Conservation (phyloP, 805 yeast species). For the Naumovozyma baii region DNA sequence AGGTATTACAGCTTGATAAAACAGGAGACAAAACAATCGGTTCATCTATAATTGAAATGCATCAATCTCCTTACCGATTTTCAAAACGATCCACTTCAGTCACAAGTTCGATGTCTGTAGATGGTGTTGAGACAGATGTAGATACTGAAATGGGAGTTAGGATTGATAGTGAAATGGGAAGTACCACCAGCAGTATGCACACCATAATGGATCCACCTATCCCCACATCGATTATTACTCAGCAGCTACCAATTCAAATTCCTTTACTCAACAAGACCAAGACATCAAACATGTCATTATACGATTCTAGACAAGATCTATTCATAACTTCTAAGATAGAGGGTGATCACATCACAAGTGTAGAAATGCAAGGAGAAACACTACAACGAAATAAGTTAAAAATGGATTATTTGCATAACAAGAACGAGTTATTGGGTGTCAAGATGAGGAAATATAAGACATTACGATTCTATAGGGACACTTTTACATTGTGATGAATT, state of each 20-base stretch:
- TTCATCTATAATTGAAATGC: background rate
- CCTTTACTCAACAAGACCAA: background rate
- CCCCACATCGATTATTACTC: background rate
- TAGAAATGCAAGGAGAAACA: too few species aligned
- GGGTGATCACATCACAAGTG: background rate
- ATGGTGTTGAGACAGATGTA: conserved; percentile 19
- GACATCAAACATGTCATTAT: background rate
- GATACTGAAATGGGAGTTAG: conserved; percentile 19
- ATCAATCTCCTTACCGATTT: background rate
- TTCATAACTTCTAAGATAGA: background rate
- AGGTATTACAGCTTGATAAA: background rate
- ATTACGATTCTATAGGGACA: conserved; percentile 19
- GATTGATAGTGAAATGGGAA: conserved; percentile 15
- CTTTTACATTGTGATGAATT: conserved; percentile 16
- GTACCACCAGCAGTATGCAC: conserved; percentile 22
- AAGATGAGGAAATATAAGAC: conserved; percentile 20
- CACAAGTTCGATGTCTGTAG: conserved; percentile 10
- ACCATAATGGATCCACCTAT: conserved; percentile 9
- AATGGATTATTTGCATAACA: conserved; percentile 12
- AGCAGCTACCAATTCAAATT: background rate
- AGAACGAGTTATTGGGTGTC: conserved; percentile 10
- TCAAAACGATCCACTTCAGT: conserved; percentile 11
- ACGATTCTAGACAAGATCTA: background rate
- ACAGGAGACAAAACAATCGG: background rate
- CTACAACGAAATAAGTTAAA: conserved; percentile 11